A percentile compares a stretch with the other conserved stretches of the same genome.
Evolutionary conservation across 306 rosid genomes (phyloP).

Genomic region (Psophocarpus tetragonolobus): DNA sequence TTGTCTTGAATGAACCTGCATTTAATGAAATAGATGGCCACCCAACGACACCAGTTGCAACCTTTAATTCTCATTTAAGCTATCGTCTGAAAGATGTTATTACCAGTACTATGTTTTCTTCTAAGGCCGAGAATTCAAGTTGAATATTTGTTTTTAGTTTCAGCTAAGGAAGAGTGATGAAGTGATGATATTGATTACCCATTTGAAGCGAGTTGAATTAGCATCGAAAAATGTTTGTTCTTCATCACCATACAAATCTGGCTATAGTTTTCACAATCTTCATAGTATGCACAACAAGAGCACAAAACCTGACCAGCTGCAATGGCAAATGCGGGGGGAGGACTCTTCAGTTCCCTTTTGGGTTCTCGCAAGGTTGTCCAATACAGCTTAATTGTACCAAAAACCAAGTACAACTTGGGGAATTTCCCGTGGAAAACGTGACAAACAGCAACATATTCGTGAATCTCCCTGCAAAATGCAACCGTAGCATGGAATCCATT

Average conservation of each 20-base stretch:
- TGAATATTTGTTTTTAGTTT: neutral
- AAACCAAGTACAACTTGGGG: conserved; percentile 30
- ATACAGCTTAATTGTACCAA: conserved; percentile 42
- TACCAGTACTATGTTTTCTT: neutral
- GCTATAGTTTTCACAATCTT: conserved; percentile 35
- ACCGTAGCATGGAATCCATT: conserved; percentile 45
- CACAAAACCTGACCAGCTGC: conserved; percentile 42
- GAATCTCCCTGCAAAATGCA: conserved; percentile 52
- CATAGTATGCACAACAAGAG: conserved; percentile 34
- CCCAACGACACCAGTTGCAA: conserved; percentile 59
- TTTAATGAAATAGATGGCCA: conserved; percentile 61
- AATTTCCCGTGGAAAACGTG: conserved; percentile 48
- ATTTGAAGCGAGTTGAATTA: conserved; percentile 21
- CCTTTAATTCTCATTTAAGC: conserved; percentile 57
- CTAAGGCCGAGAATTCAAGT: neutral
- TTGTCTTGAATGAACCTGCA: conserved; percentile 45
- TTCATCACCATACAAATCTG: conserved; percentile 13
- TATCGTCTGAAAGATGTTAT: neutral
- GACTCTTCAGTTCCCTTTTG: conserved; percentile 64
- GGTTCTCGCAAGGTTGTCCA: conserved; percentile 48
- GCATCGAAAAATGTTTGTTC: conserved; percentile 42
- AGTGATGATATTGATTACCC: conserved; percentile 20
- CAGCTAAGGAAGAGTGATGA: conserved; percentile 43
- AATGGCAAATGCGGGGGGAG: conserved; percentile 30
- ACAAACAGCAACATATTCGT: conserved; percentile 54